Percentiles rank a stretch among this genome's conserved stretches.
Evolutionary conservation across 2,329 filamentous ascomycete genomes (phyloP).

Genomic region (Westerdykella ornata): DNA sequence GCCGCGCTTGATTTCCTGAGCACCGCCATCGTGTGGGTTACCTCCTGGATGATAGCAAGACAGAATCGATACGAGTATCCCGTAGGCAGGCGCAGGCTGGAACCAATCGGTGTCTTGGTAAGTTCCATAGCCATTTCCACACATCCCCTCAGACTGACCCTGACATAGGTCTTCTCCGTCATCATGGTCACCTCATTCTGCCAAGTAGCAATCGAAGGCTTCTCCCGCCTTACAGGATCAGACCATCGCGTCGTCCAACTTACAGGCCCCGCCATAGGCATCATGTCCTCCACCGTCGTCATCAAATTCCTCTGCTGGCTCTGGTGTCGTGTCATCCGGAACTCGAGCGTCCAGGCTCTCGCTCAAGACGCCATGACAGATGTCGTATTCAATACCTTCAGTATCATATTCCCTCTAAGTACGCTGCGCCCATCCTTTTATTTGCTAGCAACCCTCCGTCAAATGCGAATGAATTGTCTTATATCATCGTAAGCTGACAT

Average conservation of each 20-base stretch:
- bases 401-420: slow-evolving; percentile 76
- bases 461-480: too few species aligned
- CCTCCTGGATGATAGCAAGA: slow-evolving; percentile 65
- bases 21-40: slow-evolving; percentile 74
- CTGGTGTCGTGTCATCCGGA: slow-evolving; percentile 80
- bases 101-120: slow-evolving; percentile 68
- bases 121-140: neutral
- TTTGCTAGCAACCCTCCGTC: neutral
- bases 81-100: slow-evolving; percentile 67
- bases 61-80: slow-evolving; percentile 71
- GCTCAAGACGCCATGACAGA: slow-evolving; percentile 63
- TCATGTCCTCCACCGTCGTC: slow-evolving; percentile 75
- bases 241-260: slow-evolving; percentile 67
- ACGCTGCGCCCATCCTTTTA: slow-evolving; percentile 18
- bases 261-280: slow-evolving; percentile 62
- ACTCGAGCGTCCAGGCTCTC: slow-evolving; percentile 77
- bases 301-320: slow-evolving; percentile 80
- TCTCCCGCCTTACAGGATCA: slow-evolving; percentile 54
- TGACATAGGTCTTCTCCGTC: slow-evolving; percentile 57
- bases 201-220: slow-evolving; percentile 67
- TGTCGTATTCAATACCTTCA: slow-evolving; percentile 85
- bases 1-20: slow-evolving; percentile 73
- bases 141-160: neutral
- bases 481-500: too few species aligned
- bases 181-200: slow-evolving; percentile 83